Evolutionary conservation across 2,329 filamentous ascomycete species (phyloP), one percentile per base, ranked within the genome.

Genomic region (Pochonia chlamydosporia): DNA sequence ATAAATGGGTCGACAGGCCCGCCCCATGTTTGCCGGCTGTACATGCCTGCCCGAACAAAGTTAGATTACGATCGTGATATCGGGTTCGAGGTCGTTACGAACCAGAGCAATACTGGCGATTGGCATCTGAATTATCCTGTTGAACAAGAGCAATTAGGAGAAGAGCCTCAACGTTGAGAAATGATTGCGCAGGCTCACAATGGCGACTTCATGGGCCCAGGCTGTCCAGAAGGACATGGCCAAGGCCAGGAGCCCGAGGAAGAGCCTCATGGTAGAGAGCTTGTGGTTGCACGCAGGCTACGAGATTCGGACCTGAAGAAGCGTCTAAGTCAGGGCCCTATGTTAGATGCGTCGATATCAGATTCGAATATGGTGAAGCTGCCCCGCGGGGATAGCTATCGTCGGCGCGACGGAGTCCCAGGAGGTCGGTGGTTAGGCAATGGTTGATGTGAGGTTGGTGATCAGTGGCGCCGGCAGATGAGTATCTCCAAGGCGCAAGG

Each of bases 1-100:
- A 97, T 96, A 70, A 89, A 95, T 18, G 92, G 92, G 57, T 96
- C 89, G 50, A 89, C 79, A 30, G 82, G 79, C 49, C 92, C 92
- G 58, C 89, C 89, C 92, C 92, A 97, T 43, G 85, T 79, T 60
- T 82, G 87, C 63, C 82, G 84, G 70, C 87, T 91, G 73, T 96
- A 97, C 91, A 97, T 96, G 71, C 92, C 89, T 73, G 25, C n/a
- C 21, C 13, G 35, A 13, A 51, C 30, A 42, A 13, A 7, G 23
- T 47, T 26, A 50, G 36, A 20, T 40, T 14, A 44, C 25, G 11
- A 14, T 23, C 28, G n/a, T 40, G 55, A 44, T 28, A 16, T 30
- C 42, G 8, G 10, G 9, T 21, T 10, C 4, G n/a, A 21, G 8
- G 14, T 13, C 13, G 3, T 23, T 10, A n/a, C 71, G 49, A 64